Evolutionary conservation across 2,329 filamentous ascomycete genomes (phyloP).

Genomic region (Aspergillus sp.): DNA sequence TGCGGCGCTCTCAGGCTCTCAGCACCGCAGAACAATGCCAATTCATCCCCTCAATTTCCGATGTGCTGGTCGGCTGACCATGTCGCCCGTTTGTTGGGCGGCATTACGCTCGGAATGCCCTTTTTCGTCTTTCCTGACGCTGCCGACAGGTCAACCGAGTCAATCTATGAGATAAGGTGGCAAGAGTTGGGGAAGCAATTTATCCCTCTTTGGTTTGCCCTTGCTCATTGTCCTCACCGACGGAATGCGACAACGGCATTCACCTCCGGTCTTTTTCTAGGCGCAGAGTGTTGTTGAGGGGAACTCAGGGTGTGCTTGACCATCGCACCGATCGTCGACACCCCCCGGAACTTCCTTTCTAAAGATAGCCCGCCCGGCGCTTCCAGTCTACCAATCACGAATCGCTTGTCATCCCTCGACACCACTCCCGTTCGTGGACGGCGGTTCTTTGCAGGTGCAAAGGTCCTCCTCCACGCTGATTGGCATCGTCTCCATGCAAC

Average conservation of each 20-base stretch:
- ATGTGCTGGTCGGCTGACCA: constrained; percentile 17
- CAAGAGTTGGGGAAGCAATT: too few relatives aligned
- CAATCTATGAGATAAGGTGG: not conserved
- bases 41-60: constrained; percentile 2
- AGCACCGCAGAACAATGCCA: not conserved
- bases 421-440: constrained; percentile 4
- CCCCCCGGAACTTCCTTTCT: constrained; percentile 15
- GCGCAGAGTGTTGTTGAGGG: not conserved
- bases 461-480: constrained; percentile 9
- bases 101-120: constrained; percentile 8
- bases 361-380: constrained; percentile 33
- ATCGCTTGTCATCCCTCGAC: constrained; percentile 11
- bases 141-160: not conserved
- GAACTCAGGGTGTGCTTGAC: not conserved
- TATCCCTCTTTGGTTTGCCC: not conserved
- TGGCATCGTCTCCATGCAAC: constrained; percentile 10
- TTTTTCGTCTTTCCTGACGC: constrained; percentile 11
- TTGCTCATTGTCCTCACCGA: not conserved
- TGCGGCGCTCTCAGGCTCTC: not conserved
- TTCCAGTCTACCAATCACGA: constrained; percentile 25
- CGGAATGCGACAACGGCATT: not conserved
- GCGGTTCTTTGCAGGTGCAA: constrained; percentile 24
- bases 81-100: not conserved
- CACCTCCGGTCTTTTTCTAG: not conserved
- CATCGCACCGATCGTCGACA: not conserved